A percentile compares a stretch with the other conserved stretches of the same genome.
Conservation (phyloP, 441 rosid species). For the Theobroma grandiflorum region DNA sequence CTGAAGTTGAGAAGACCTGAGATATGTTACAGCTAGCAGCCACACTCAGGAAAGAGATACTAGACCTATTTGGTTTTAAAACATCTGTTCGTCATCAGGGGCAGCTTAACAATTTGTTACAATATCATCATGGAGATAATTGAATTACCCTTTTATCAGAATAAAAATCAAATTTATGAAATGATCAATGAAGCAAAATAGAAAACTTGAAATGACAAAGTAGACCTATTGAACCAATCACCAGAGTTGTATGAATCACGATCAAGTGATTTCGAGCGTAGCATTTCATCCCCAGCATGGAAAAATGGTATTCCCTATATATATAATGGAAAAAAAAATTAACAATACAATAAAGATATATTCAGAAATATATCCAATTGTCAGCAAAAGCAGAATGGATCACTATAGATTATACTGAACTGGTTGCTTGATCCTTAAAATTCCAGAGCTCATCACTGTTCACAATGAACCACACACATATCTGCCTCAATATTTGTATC, state of each 20-base stretch:
- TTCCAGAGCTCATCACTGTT: background rate
- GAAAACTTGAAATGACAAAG: slow-evolving; percentile 21
- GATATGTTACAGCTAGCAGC: background rate
- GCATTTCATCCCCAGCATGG: slow-evolving; percentile 94
- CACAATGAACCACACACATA: background rate
- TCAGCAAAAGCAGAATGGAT: background rate
- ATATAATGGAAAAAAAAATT: background rate
- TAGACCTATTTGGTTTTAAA: background rate
- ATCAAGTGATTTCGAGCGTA: slow-evolving; percentile 97
- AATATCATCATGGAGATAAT: background rate
- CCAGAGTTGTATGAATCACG: slow-evolving; percentile 99
- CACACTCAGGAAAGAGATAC: background rate
- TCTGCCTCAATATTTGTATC: background rate
- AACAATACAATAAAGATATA: background rate
- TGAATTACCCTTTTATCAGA: background rate
- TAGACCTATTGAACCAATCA: slow-evolving; percentile 97
- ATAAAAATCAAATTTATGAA: slow-evolving; percentile 3
- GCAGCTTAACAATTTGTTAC: background rate
- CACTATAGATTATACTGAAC: background rate
- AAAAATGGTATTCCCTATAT: slow-evolving; percentile 94
- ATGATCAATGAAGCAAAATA: slow-evolving; percentile 16
- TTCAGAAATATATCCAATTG: background rate
- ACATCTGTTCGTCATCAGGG: background rate
- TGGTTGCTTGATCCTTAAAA: slow-evolving; percentile 6
- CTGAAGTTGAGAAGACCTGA: slow-evolving; percentile 27